Evolutionary conservation across 345 rosid species (phyloP).

Genomic region (Carallia pectinifolia): DNA sequence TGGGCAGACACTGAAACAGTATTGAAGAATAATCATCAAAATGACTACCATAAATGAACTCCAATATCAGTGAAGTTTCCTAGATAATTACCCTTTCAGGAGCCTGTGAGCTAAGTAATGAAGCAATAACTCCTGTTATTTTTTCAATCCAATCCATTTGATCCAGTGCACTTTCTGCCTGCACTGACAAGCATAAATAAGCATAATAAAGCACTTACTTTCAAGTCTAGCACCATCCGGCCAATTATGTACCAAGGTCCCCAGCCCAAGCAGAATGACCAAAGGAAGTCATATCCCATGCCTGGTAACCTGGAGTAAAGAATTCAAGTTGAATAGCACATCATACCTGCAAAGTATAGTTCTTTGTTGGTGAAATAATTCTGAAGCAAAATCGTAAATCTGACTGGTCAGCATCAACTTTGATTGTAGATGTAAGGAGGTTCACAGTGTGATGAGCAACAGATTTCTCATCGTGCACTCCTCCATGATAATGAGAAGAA

Average conservation of each 20-base stretch:
- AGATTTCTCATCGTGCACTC: constrained; percentile 96
- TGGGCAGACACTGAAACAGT: constrained; percentile 63
- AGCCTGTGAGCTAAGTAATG: constrained; percentile 91
- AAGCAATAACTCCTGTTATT: constrained; percentile 98
- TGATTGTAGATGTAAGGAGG: constrained; percentile 97
- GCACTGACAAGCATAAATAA: constrained; percentile 68
- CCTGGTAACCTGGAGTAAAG: constrained; percentile 11
- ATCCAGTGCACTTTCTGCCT: constrained; percentile 98
- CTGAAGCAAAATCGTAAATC: constrained; percentile 98
- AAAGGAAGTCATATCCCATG: constrained; percentile 3
- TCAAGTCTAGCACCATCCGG: background rate
- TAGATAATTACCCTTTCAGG: constrained; percentile 72
- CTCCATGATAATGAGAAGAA: constrained; percentile 91
- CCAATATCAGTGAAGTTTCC: constrained; percentile 3
- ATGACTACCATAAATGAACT: constrained; percentile 10
- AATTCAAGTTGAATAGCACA: constrained; percentile 21
- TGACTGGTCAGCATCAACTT: constrained; percentile 95
- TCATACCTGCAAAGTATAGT: constrained; percentile 97
- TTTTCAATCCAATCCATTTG: constrained; percentile 99
- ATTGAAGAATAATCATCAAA: constrained; percentile 24
- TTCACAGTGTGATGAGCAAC: constrained; percentile 99
- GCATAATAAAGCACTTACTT: constrained; percentile 28
- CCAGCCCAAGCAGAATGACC: background rate
- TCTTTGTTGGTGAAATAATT: constrained; percentile 95
- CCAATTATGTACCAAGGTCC: constrained; percentile 2